Percentiles rank a stretch among this genome's conserved stretches.
Evolutionary conservation across 768 basidiomycete genomes (phyloP).

Genomic region (Tulasnella sp.): DNA sequence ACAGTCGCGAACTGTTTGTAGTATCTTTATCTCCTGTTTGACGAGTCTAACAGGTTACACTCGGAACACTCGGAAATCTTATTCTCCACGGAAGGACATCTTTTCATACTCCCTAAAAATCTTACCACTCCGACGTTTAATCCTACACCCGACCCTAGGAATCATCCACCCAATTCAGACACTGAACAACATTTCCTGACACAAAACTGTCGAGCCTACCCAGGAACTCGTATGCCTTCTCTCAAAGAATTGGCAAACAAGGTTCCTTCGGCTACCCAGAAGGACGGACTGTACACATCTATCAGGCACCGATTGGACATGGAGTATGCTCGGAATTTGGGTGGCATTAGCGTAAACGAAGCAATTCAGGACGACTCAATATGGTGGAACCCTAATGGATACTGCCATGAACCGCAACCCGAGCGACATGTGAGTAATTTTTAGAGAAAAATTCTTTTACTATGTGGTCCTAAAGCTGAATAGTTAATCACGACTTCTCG

Average conservation of each 20-base stretch:
- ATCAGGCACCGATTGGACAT: no score
- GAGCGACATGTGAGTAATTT: slow-evolving; percentile 4
- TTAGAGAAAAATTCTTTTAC: neutral
- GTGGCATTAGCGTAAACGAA: slow-evolving; percentile 38
- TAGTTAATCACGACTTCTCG: neutral
- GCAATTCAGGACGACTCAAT: slow-evolving; percentile 31
- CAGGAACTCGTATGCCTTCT: no score
- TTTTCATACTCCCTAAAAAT: slow-evolving; percentile 62
- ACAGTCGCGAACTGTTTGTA: slow-evolving; percentile 25
- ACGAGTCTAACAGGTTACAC: slow-evolving; percentile 66
- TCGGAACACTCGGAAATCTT: slow-evolving; percentile 73
- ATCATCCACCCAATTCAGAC: no score
- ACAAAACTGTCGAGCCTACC: no score
- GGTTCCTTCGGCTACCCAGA: no score
- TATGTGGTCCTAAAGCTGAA: neutral
- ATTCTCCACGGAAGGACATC: slow-evolving; percentile 92
- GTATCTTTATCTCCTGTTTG: slow-evolving; percentile 90
- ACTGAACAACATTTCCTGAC: no score
- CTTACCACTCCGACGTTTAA: no score
- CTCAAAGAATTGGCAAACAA: no score
- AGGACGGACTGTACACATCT: no score
- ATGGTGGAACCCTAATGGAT: slow-evolving; percentile 1
- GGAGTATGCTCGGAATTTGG: slow-evolving; percentile 66
- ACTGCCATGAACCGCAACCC: neutral
- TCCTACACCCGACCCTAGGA: no score